These are phyloP conservation scores for Phlyctochytrium arcticum DNA, from an alignment of 192 early-diverging fungal genomes.

Conservation along the genomic window DNA sequence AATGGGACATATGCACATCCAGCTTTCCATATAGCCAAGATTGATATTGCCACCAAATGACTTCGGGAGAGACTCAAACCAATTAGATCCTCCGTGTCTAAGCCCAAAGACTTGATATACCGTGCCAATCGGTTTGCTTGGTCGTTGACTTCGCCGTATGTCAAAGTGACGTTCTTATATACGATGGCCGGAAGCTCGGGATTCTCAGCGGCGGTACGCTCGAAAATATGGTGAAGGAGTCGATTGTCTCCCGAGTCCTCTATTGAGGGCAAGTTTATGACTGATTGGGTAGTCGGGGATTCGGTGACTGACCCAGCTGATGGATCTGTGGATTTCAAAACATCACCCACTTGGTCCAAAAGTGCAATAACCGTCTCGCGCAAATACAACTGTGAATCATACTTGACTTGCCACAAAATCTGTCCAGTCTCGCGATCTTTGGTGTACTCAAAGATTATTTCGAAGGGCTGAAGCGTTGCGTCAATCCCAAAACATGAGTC, in stretches of 20 bases:
- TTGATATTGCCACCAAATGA: conserved; percentile 1
- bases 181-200: background rate
- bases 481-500: background rate
- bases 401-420: background rate
- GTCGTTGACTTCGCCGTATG: conserved; percentile 2
- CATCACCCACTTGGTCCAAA: background rate
- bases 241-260: background rate
- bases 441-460: background rate
- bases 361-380: background rate
- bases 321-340: background rate
- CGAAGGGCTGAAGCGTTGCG: background rate
- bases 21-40: conserved; percentile 24
- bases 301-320: background rate
- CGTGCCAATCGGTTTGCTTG: conserved; percentile 15
- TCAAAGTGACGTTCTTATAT: background rate
- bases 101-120: background rate
- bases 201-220: background rate
- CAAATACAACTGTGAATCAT: background rate
- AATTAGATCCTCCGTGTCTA: background rate
- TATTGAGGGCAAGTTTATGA: background rate
- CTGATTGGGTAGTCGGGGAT: background rate
- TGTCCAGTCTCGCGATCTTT: background rate
- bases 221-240: background rate
- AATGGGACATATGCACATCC: conserved; percentile 25
- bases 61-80: background rate